A percentile compares a stretch with the other conserved stretches of the same genome.
These are phyloP conservation scores for Solanum appendiculatum DNA, from an alignment of 257 asterid species.

Conservation along the genomic window DNA sequence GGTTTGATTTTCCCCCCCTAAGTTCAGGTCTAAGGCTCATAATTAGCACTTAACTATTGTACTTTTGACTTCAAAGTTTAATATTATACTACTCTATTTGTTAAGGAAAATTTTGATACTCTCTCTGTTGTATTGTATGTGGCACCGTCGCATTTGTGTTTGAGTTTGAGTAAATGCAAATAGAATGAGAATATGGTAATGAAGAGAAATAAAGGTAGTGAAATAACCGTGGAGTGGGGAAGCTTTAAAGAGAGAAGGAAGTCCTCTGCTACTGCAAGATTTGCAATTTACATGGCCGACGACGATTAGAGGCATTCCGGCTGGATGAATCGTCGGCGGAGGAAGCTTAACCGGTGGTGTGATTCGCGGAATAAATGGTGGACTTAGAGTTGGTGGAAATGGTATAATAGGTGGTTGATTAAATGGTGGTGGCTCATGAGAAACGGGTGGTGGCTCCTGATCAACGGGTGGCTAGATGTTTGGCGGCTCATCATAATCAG, in stretches of 20 bases:
- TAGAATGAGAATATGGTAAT: neutral
- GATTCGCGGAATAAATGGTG: neutral
- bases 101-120: neutral
- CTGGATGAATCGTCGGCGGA: neutral
- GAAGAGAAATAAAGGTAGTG: neutral
- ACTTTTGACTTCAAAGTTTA: neutral
- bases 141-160: neutral
- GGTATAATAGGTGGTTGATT: neutral
- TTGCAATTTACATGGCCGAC: conserved; percentile 11
- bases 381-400: neutral
- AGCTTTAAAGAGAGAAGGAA: conserved; percentile 9
- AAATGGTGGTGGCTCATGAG: neutral
- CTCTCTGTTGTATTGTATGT: too few relatives aligned
- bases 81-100: neutral
- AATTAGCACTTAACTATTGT: too few relatives aligned
- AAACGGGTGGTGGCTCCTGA: neutral
- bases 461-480: neutral
- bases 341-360: neutral
- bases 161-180: neutral
- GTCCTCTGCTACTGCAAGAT: conserved; percentile 26
- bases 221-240: conserved; percentile 19
- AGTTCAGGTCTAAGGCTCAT: too few relatives aligned
- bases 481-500: neutral
- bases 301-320: neutral
- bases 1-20: too few relatives aligned